Evolutionary conservation across 306 rosid genomes (phyloP), one percentile per base, ranked within the genome.

Genomic region (Quercus parvula): DNA sequence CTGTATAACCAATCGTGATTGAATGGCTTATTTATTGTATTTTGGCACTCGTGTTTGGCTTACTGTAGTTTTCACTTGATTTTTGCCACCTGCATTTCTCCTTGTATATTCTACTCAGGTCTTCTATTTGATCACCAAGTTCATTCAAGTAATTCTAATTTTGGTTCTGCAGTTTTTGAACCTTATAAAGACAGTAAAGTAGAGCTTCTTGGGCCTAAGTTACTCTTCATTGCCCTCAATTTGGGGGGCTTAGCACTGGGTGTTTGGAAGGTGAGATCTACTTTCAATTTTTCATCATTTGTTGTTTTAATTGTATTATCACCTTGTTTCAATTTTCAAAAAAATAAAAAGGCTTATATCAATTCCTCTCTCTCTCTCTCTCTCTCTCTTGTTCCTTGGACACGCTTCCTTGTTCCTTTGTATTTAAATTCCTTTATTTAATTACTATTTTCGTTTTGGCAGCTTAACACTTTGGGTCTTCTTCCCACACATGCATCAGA

Each of bases 401-500:
- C 22, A 11, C 24, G 1, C 4, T 68, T 46, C 4, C 10, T 67
- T 24, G n/a, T 25, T 6, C 52, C 49, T 20, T 25, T 11, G 44
- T 25, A 20, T 63, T 56, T 24, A 20, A 13, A 38, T 5, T 2
- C 13, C 20, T 59, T 63, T 35, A 14, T 13, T 24, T 19, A 4
- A 9, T 55, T 55, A 69, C 68, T 46, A 46, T 57, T 55, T 58
- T 52, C 38, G 70, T 70, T 41, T 55, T 67, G 86, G 76, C 94
- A 95, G 99, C 99, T 93, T 74, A 96, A 96, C 83, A 83, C 99
- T 44, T 62, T 96, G 88, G 99, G 99, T 58, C 91, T 96, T 79
- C 96, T 96, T 84, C 99, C 99, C 20, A 96, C 99, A 0, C 99
- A 93, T 83, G 89, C 94, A 75, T 96, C 98, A 20, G 99, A 96